A percentile compares a stretch with the other conserved stretches of the same genome.
These are phyloP conservation scores for Erigeron canadensis DNA, from an alignment of 129 eudicot genomes.

Conservation along the genomic window DNA sequence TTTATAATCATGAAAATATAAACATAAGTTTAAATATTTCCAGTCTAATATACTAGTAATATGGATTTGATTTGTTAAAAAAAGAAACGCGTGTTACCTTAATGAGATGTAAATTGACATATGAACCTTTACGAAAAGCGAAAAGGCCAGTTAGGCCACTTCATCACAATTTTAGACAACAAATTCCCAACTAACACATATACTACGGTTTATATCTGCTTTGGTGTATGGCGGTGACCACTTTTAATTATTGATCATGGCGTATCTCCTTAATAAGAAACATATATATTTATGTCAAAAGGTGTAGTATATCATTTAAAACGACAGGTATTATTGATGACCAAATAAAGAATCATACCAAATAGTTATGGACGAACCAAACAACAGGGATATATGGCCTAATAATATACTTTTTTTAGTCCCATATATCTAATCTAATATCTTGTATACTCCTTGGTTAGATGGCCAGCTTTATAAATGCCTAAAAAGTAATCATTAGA, in stretches of 20 bases:
- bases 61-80: not conserved
- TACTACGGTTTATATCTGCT: not conserved
- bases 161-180: constrained; percentile 22
- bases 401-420: too few relatives aligned
- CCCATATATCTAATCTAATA: too few relatives aligned
- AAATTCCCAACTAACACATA: constrained; percentile 23
- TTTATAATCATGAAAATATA: not conserved
- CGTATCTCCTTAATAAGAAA: not conserved
- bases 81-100: not conserved
- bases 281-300: not conserved
- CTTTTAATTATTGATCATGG: not conserved
- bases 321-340: not conserved
- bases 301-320: not conserved
- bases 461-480: too few relatives aligned
- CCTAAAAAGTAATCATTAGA: too few relatives aligned
- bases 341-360: not conserved
- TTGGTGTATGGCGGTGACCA: not conserved
- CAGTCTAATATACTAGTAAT: not conserved
- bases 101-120: constrained; percentile 16
- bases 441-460: too few relatives aligned
- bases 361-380: not conserved
- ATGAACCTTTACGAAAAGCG: constrained; percentile 13
- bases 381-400: not conserved
- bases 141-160: constrained; percentile 28
- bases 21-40: not conserved